Percentiles rank a stretch among this genome's conserved stretches.
Evolutionary conservation across 805 yeast genomes (phyloP).

Genomic region (Jamesozyma spencerorum): DNA sequence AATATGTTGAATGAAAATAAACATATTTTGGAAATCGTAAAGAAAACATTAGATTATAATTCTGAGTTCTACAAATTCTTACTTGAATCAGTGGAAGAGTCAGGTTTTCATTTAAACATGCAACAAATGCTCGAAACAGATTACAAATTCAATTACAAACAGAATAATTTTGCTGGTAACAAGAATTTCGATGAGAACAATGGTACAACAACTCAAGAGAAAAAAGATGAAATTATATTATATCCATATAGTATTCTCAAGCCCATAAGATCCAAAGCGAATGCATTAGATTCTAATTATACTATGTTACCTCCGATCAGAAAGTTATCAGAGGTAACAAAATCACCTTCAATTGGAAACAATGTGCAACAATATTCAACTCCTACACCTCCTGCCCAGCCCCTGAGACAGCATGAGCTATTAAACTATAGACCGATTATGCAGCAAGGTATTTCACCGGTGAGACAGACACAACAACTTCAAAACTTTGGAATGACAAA

Average conservation of each 20-base stretch:
- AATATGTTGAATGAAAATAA: slow-evolving; percentile 35
- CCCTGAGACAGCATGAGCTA: no score
- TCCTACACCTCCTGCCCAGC: no score
- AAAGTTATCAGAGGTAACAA: not conserved
- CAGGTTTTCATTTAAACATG: slow-evolving; percentile 21
- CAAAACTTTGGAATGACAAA: no score
- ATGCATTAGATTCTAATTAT: not conserved
- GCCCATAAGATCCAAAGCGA: not conserved
- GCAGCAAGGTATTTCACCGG: no score
- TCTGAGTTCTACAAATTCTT: slow-evolving; percentile 18
- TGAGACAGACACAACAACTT: no score
- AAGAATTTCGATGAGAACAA: not conserved
- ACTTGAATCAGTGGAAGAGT: slow-evolving; percentile 16
- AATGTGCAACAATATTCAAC: no score
- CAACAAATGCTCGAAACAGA: slow-evolving; percentile 13
- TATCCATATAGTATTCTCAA: not conserved
- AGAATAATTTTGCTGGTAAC: no score
- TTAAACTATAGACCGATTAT: no score
- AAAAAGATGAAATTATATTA: not conserved
- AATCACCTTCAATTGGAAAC: no score
- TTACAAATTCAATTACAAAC: slow-evolving; percentile 1
- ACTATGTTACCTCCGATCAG: not conserved
- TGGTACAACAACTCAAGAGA: not conserved
- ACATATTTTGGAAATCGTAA: slow-evolving; percentile 9
- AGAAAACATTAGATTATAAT: slow-evolving; percentile 17